phyloP scores from a whole-genome alignment of 1,284 basidiomycete genomes.

The Ceratobasidium sp. region DNA sequence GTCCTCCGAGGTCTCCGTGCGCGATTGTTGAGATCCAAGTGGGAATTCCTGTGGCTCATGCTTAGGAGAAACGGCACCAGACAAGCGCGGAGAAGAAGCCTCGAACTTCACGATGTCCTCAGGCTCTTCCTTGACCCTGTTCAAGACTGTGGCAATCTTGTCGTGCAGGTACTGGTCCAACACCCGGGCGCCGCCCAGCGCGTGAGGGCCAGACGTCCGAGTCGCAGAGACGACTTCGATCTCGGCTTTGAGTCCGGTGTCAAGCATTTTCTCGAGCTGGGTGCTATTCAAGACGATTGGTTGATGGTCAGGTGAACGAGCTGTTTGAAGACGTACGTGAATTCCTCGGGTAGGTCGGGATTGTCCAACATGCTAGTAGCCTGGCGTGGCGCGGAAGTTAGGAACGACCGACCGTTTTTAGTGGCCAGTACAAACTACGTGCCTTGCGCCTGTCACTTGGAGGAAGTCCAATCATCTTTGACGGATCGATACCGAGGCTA shows the following conservation, averaged over 20 bases:
- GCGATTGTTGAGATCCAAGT: background rate
- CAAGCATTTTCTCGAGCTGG: slow-evolving; percentile 82
- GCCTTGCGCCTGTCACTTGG: background rate
- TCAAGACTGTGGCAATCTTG: background rate
- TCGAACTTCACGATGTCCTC: background rate
- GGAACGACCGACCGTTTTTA: background rate
- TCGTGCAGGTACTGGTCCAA: slow-evolving; percentile 10
- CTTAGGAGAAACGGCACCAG: background rate
- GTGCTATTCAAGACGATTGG: slow-evolving; percentile 59
- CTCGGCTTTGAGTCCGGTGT: slow-evolving; percentile 84
- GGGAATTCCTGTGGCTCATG: background rate
- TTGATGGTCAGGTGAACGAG: background rate
- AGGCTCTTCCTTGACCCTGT: background rate
- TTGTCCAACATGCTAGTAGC: slow-evolving; percentile 69
- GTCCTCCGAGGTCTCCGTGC: background rate
- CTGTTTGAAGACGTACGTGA: slow-evolving; percentile 67
- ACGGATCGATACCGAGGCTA: slow-evolving; percentile 15
- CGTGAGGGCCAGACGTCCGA: slow-evolving; percentile 1
- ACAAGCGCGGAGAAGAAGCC: background rate
- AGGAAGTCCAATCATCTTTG: slow-evolving; percentile 19
- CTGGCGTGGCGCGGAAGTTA: slow-evolving; percentile 55
- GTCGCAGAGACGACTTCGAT: slow-evolving; percentile 72
- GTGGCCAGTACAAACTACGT: background rate
- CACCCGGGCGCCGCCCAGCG: background rate
- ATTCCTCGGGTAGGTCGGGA: slow-evolving; percentile 54